Evolutionary conservation across 768 basidiomycete genomes (phyloP).

Genomic region (Paxillus rubicundulus): DNA sequence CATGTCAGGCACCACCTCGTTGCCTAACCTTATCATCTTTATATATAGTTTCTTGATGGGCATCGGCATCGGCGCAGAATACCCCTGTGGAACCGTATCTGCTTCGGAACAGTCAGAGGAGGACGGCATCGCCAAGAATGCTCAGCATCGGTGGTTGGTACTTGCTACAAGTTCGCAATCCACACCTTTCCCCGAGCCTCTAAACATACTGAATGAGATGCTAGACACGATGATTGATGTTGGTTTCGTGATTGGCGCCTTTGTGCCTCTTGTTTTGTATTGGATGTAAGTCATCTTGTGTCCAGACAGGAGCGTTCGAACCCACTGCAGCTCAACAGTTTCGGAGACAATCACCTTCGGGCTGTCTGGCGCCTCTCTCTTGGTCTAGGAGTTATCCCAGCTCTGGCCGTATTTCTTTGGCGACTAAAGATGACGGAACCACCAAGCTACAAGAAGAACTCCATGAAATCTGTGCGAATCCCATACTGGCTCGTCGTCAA

Average conservation of each 20-base stretch:
- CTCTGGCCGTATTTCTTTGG: slow-evolving; percentile 80
- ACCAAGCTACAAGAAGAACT: slow-evolving; percentile 65
- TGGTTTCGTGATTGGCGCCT: slow-evolving; percentile 76
- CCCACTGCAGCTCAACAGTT: slow-evolving; percentile 40
- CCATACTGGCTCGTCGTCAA: slow-evolving; percentile 76
- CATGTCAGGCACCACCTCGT: not conserved
- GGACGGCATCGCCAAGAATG: slow-evolving; percentile 67
- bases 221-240: slow-evolving; percentile 82
- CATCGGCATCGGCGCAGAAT: slow-evolving; percentile 85
- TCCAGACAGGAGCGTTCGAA: not conserved
- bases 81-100: slow-evolving; percentile 87
- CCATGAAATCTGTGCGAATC: slow-evolving; percentile 71
- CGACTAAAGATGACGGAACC: slow-evolving; percentile 84
- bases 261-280: slow-evolving; percentile 80
- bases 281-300: slow-evolving; percentile 66
- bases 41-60: slow-evolving; percentile 74
- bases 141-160: slow-evolving; percentile 85
- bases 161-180: slow-evolving; percentile 75
- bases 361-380: slow-evolving; percentile 87
- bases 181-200: not conserved
- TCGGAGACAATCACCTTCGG: slow-evolving; percentile 73
- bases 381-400: slow-evolving; percentile 81
- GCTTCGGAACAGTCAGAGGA: slow-evolving; percentile 90
- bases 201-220: not conserved
- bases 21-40: too few species aligned